A percentile compares a stretch with the other conserved stretches of the same genome.
Conservation (phyloP, 139 green algal species). For the Tetradesmus obliquus region DNA sequence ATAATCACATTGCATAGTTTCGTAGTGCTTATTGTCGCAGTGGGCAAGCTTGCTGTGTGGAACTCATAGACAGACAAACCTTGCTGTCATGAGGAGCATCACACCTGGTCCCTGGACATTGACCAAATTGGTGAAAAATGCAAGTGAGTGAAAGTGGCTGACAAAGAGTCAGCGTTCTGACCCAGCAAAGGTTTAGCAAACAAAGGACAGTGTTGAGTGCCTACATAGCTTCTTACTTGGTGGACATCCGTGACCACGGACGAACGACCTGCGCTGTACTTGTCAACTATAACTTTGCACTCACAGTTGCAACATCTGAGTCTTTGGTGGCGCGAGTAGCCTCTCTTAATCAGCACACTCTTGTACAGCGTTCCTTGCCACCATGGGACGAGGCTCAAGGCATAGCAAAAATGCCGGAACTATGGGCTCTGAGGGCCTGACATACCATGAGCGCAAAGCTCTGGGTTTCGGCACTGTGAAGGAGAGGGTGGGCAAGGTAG, state of each 20-base stretch:
- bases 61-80: too few relatives aligned
- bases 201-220: neutral
- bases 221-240: neutral
- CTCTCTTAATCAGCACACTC: neutral
- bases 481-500: slow-evolving; percentile 92
- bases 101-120: too few relatives aligned
- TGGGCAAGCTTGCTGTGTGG: neutral
- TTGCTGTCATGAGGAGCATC: too few relatives aligned
- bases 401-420: slow-evolving; percentile 95
- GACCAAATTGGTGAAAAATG: too few relatives aligned
- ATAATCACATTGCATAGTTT: neutral
- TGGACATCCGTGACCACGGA: neutral
- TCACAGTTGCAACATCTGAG: neutral
- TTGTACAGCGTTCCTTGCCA: neutral
- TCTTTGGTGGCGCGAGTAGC: neutral
- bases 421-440: slow-evolving; percentile 87
- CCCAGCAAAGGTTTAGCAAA: neutral
- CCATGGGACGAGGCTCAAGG: slow-evolving; percentile 72
- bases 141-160: neutral
- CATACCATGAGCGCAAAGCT: slow-evolving; percentile 84
- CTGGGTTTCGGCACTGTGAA: slow-evolving; percentile 90
- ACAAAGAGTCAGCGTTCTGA: neutral
- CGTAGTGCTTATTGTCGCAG: neutral
- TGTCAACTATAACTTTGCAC: neutral
- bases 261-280: neutral